Percentiles rank a stretch among this genome's conserved stretches.
phyloP scores from a whole-genome alignment of 148 eudicot species.

The Rhododendron henanense region DNA sequence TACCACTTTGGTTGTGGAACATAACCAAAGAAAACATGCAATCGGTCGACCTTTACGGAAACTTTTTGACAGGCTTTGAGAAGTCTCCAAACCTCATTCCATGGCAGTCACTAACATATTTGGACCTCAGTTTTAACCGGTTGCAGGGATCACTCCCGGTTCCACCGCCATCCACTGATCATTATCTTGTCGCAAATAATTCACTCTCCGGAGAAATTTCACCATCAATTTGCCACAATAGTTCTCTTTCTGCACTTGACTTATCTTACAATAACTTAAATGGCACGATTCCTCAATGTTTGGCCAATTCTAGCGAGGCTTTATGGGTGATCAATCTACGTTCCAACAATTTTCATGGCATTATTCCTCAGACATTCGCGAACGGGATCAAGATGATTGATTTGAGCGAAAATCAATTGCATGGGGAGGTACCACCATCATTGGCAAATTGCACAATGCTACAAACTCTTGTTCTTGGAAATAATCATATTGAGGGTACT shows the following conservation, averaged over 20 bases:
- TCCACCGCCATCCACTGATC: not conserved
- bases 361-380: not conserved
- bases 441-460: constrained; percentile 4
- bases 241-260: not conserved
- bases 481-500: constrained; percentile 23
- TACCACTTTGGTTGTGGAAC: not conserved
- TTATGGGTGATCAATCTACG: not conserved
- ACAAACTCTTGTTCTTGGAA: constrained; percentile 24
- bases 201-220: not conserved
- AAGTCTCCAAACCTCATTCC: not conserved
- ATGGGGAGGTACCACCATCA: not conserved
- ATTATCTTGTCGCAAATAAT: too few species aligned
- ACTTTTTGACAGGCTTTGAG: not conserved
- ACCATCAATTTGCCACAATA: not conserved
- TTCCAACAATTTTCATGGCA: not conserved
- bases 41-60: rapidly evolving
- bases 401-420: not conserved
- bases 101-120: rapidly evolving
- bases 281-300: not conserved
- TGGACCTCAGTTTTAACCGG: not conserved
- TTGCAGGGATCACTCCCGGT: not conserved
- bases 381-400: not conserved
- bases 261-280: too few species aligned
- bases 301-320: not conserved
- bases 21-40: not conserved